These are phyloP conservation scores for Pyrenochaeta sp. DNA, from an alignment of 2,329 filamentous ascomycete genomes.

Conservation along the genomic window DNA sequence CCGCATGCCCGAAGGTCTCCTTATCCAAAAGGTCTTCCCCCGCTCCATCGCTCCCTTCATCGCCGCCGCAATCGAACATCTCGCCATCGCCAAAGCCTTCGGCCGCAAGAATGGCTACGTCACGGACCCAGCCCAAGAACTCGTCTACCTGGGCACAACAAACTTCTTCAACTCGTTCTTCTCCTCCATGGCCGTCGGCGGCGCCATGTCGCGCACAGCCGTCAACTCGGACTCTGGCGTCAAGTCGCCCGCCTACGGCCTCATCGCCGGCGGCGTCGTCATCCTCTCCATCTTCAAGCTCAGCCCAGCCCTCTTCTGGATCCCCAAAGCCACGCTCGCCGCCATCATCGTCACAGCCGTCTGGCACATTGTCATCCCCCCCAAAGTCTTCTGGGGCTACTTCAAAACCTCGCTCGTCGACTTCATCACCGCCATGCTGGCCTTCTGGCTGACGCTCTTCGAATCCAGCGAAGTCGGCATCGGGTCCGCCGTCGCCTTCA, in stretches of 20 bases:
- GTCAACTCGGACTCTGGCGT: constrained; percentile 72
- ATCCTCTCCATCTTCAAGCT: constrained; percentile 69
- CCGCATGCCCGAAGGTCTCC: constrained; percentile 53
- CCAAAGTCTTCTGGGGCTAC: constrained; percentile 67
- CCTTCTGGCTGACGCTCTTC: constrained; percentile 71
- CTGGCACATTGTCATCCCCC: constrained; percentile 66
- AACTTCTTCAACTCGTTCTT: constrained; percentile 73
- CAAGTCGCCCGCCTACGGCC: constrained; percentile 66
- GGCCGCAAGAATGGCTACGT: constrained; percentile 68
- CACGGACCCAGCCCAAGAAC: constrained; percentile 70
- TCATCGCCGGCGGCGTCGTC: constrained; percentile 68
- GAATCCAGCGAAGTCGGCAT: constrained; percentile 68
- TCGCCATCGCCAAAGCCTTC: constrained; percentile 70
- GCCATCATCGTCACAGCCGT: constrained; percentile 73
- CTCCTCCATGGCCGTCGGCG: constrained; percentile 69
- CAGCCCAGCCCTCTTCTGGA: constrained; percentile 69
- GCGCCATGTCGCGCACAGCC: constrained; percentile 71
- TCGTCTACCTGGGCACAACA: constrained; percentile 67
- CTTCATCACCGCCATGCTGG: constrained; percentile 68
- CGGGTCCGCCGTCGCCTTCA: constrained; percentile 61
- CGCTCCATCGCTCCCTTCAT: constrained; percentile 68
- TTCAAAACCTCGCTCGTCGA: constrained; percentile 71
- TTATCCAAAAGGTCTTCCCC: constrained; percentile 62
- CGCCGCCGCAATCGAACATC: constrained; percentile 68
- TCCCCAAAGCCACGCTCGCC: constrained; percentile 70